phyloP scores from a whole-genome alignment of 1,139 yeast species.

The Geotrichum aggregatum region DNA sequence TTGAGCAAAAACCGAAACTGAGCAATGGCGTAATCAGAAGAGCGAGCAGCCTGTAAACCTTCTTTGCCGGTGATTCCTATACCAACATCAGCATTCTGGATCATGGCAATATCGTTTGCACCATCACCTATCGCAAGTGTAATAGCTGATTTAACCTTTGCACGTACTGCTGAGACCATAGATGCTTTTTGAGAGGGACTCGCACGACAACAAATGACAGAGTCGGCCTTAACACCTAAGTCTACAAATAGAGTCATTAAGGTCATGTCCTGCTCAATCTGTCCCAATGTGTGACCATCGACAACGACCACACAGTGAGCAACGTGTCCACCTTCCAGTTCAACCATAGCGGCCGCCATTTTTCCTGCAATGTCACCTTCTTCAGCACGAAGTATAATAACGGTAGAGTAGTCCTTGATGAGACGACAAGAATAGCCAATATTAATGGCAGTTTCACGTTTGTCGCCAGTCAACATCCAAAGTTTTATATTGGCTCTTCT shows the following conservation, averaged over 20 bases:
- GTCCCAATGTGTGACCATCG: slow-evolving; percentile 79
- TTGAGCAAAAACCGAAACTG: slow-evolving; percentile 84
- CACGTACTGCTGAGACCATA: slow-evolving; percentile 76
- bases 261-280: slow-evolving; percentile 67
- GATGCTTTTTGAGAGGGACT: slow-evolving; percentile 94
- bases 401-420: slow-evolving; percentile 88
- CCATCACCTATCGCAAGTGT: slow-evolving; percentile 99
- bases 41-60: slow-evolving; percentile 93
- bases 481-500: slow-evolving; percentile 88
- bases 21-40: slow-evolving; percentile 93
- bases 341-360: slow-evolving; percentile 58
- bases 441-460: slow-evolving; percentile 94
- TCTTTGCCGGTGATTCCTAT: slow-evolving; percentile 96
- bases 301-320: slow-evolving; percentile 94
- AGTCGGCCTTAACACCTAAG: slow-evolving; percentile 79
- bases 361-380: slow-evolving; percentile 45
- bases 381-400: slow-evolving; percentile 66
- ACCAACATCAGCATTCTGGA: slow-evolving; percentile 96
- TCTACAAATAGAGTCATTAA: slow-evolving; percentile 73
- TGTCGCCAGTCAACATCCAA: slow-evolving; percentile 99
- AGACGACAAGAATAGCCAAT: slow-evolving; percentile 93
- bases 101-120: slow-evolving; percentile 98
- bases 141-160: slow-evolving; percentile 59
- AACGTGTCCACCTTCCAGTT: slow-evolving; percentile 60
- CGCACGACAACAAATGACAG: slow-evolving; percentile 93